Base-by-base conservation (phyloP, 1,139 yeast species). In the Zygoascus hellenicus region DNA sequence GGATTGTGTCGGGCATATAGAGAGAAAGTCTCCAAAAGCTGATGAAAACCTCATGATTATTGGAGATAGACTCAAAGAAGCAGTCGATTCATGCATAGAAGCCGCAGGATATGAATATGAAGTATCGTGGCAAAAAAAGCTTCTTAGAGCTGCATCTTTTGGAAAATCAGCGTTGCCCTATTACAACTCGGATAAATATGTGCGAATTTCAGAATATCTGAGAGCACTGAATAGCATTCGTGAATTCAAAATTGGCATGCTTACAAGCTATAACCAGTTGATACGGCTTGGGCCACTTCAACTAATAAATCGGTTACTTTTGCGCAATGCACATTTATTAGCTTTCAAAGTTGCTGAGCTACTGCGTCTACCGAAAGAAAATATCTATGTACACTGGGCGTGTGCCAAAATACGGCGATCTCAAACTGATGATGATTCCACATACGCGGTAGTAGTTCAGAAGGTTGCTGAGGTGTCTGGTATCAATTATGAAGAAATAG, bases 21-120 rank as follows among this genome's bases (percentile, higher is more conserved):
- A 79, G 9, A 69, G 71, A 37, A 82, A 83, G 57, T 78, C 95
- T 0, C 88, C 97, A 0, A 83, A 84, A 58, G 95, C 96, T 0
- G 87, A 87, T 58, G 89, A 87, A 49, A 87, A 84, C 53, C 65
- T 89, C 35, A 74, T 80, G 49, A 76, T 83, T 36, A 77, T 83
- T 35, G 54, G 55, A 1, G 64, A 69, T 16, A 66, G 75, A 17
- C 66, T 92, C 19, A 66, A 69, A 0, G 68, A 67, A 9, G 96
- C 97, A 0, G 82, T 90, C 1, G 74, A 75, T 33, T 77, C 76
- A 22, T 87, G 96, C 60, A 74, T 90, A 9, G 69, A 75, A 2
- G 95, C 94, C 0, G 85, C 96, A 0, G 66, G 81, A 6, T 82
- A 81, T 46, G 97, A 90, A 58, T 80, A 86, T 57, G 85, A 81